Evolutionary conservation across 768 basidiomycete genomes (phyloP), one percentile per base, ranked within the genome.

Genomic region (Amanita muscaria): DNA sequence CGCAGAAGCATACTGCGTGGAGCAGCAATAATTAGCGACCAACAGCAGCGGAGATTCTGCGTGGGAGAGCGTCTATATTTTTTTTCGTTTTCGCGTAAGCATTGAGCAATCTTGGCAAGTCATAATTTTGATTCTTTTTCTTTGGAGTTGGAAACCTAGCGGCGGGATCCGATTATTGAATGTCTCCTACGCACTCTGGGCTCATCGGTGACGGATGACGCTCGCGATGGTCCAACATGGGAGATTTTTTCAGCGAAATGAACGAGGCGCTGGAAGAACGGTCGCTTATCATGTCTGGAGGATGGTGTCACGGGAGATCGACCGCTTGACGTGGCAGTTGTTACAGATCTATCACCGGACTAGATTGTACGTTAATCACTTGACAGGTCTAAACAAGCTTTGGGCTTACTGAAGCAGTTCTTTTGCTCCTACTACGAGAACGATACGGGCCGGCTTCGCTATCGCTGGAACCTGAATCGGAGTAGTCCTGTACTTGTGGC

Each of bases 331-430:
- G 74, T 77, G 36, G 76, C 72, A 21, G 79, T 79, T 49, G 66
- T 67, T 18, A 79, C 64, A 10, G 78, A n/a, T n/a, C n/a, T n/a
- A n/a, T n/a, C n/a, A n/a, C n/a, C n/a, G n/a, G n/a, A n/a, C n/a
- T n/a, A n/a, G n/a, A n/a, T n/a, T n/a, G n/a, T n/a, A 10, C 41
- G 19, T 46, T 24, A 46, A 31, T 38, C 18, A 5, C 27, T 12
- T 39, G 40, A 38, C 36, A 42, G 30, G 41, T 44, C 42, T 43
- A 16, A 54, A 47, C 39, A 39, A 39, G n/a, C n/a, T 52, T 21
- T 40, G 54, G 19, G 73, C 84, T 70, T 63, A 85, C 84, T 54
- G 86, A 70, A 49, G 83, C 72, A 58, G 80, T 82, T 46, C 84
- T 74, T 53, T 85, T 87, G 19, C 29, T 18, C 25, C 44, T 37